phyloP scores from a whole-genome alignment of 2,329 filamentous ascomycete species.

The Zymoseptoria brevis region DNA sequence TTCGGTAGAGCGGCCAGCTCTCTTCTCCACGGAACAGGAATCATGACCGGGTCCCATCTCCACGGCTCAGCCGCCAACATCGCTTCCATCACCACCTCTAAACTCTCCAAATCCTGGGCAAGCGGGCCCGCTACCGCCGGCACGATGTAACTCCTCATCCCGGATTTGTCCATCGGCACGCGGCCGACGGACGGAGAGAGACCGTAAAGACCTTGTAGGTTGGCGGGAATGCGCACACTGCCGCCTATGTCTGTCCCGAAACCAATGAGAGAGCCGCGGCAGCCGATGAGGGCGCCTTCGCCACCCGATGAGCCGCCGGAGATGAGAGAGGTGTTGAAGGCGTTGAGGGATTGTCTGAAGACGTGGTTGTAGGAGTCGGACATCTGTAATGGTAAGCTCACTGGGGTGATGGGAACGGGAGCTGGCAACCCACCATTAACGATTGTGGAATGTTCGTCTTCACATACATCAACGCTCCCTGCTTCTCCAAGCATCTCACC shows the following conservation, averaged over 20 bases:
- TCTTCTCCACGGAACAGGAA: slow-evolving; percentile 41
- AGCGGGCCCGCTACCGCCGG: slow-evolving; percentile 22
- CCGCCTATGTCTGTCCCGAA: slow-evolving; percentile 57
- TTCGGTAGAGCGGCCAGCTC: no score
- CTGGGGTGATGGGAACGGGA: no score
- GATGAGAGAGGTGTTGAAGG: background rate
- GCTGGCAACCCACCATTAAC: no score
- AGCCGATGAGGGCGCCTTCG: slow-evolving; percentile 52
- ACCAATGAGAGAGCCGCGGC: slow-evolving; percentile 52
- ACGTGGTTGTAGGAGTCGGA: slow-evolving; percentile 29
- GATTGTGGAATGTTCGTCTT: slow-evolving; percentile 49
- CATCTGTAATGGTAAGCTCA: no score
- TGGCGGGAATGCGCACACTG: slow-evolving; percentile 72
- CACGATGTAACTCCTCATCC: slow-evolving; percentile 37
- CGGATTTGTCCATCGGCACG: slow-evolving; percentile 29
- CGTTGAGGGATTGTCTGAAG: slow-evolving; percentile 19
- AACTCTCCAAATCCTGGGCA: slow-evolving; percentile 20
- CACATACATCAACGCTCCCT: slow-evolving; percentile 45
- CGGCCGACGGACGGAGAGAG: slow-evolving; percentile 16
- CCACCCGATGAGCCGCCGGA: slow-evolving; percentile 53
- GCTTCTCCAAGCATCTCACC: slow-evolving; percentile 29
- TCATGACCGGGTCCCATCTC: slow-evolving; percentile 23
- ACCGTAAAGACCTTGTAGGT: slow-evolving; percentile 48
- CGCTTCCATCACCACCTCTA: slow-evolving; percentile 16
- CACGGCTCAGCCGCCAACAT: slow-evolving; percentile 17